Percentiles rank a stretch among this genome's conserved stretches.
These are phyloP conservation scores for Haberlea rhodopensis DNA, from an alignment of 257 asterid genomes.

Conservation along the genomic window DNA sequence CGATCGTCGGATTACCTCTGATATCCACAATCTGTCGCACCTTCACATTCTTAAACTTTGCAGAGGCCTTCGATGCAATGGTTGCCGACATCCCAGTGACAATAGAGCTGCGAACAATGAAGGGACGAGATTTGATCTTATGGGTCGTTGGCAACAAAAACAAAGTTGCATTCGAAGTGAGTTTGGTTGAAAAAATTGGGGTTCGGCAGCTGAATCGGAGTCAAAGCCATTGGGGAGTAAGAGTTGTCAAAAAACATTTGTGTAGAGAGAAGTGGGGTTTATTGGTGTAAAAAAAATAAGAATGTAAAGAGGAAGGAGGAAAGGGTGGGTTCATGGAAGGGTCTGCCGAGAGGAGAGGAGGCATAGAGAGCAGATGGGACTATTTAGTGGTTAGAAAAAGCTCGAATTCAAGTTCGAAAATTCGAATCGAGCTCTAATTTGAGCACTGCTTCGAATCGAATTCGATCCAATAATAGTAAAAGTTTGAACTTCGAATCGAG, in stretches of 20 bases:
- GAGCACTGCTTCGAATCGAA: too few relatives aligned
- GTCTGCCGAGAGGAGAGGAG: conserved; percentile 54
- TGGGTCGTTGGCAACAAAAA: conserved; percentile 39
- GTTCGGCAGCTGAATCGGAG: conserved; percentile 63
- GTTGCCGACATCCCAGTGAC: conserved; percentile 44
- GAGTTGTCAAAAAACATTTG: background rate
- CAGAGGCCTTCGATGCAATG: conserved; percentile 32
- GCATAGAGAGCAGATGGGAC: conserved; percentile 57
- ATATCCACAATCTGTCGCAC: conserved; percentile 98
- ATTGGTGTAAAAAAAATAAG: background rate
- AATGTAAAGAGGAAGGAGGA: conserved; percentile 3
- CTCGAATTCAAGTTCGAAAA: too few relatives aligned
- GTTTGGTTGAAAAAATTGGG: conserved; percentile 60
- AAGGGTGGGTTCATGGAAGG: conserved; percentile 38
- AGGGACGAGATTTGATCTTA: conserved; percentile 36
- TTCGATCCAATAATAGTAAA: too few relatives aligned
- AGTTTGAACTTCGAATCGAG: too few relatives aligned
- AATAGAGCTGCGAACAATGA: conserved; percentile 55
- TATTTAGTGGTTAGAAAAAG: too few relatives aligned
- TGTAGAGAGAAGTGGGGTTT: background rate
- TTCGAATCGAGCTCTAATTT: too few relatives aligned
- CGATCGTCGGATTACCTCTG: conserved; percentile 97
- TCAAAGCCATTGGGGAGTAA: conserved; percentile 46
- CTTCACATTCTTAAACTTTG: conserved; percentile 60
- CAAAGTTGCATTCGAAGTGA: conserved; percentile 39